These are phyloP conservation scores for Lindgomyces ingoldianus DNA, from an alignment of 495 filamentous ascomycete genomes.

Conservation along the genomic window DNA sequence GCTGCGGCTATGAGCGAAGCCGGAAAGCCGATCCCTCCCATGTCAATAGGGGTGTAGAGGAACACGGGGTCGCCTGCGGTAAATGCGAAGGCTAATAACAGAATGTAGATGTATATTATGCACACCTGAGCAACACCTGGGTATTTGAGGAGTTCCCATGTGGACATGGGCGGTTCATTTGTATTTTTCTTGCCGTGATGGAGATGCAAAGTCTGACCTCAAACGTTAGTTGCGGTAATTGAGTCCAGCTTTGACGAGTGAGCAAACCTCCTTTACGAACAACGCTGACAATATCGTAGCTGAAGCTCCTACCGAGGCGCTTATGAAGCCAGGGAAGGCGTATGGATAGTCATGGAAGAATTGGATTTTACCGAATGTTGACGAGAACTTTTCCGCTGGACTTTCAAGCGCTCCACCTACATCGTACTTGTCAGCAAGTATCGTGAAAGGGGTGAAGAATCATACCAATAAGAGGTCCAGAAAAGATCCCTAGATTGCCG, in stretches of 20 bases:
- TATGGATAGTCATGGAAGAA: slow-evolving; percentile 68
- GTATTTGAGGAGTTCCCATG: slow-evolving; percentile 56
- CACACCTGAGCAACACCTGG: slow-evolving; percentile 66
- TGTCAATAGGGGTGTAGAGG: slow-evolving; percentile 56
- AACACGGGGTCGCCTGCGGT: slow-evolving; percentile 66
- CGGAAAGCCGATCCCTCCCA: slow-evolving; percentile 64
- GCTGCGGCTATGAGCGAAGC: slow-evolving; percentile 60
- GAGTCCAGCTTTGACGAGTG: slow-evolving; percentile 42
- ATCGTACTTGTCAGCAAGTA: not conserved
- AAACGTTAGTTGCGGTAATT: slow-evolving; percentile 3
- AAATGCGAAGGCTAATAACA: slow-evolving; percentile 64
- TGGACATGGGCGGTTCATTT: slow-evolving; percentile 48
- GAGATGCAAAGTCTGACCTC: slow-evolving; percentile 37
- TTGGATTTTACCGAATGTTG: slow-evolving; percentile 52
- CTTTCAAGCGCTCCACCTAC: slow-evolving; percentile 60
- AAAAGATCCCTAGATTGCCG: slow-evolving; percentile 67
- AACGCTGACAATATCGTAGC: slow-evolving; percentile 53
- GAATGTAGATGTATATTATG: slow-evolving; percentile 59
- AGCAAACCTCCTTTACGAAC: slow-evolving; percentile 55
- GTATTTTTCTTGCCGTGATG: slow-evolving; percentile 35
- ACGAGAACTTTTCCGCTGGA: slow-evolving; percentile 59
- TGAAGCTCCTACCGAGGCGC: slow-evolving; percentile 52
- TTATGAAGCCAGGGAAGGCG: slow-evolving; percentile 59
- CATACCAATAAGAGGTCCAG: slow-evolving; percentile 62
- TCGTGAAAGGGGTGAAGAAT: not conserved